Evolutionary conservation across 768 basidiomycete genomes (phyloP).

Genomic region (Tylopilus balloui): DNA sequence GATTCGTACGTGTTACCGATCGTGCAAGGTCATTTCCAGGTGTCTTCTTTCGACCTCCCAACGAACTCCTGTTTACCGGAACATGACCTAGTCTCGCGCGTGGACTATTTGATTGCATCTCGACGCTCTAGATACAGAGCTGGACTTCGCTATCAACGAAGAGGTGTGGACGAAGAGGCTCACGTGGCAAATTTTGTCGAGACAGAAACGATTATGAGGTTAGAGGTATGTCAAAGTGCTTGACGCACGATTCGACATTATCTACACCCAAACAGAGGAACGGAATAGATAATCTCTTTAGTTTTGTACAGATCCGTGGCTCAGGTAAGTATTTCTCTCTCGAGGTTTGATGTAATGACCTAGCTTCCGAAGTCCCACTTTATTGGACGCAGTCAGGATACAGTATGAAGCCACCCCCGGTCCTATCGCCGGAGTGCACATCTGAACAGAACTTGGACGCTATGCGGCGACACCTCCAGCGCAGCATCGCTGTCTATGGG

Average conservation of each 20-base stretch:
- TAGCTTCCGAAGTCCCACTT: conserved; percentile 62
- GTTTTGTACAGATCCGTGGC: conserved; percentile 87
- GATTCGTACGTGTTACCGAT: conserved; percentile 87
- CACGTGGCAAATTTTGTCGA: conserved; percentile 96
- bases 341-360: background rate
- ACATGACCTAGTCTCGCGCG: conserved; percentile 36
- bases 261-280: conserved; percentile 51
- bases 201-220: conserved; percentile 83
- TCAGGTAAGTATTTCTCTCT: conserved; percentile 54
- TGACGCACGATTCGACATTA: background rate
- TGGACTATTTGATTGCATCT: conserved; percentile 82
- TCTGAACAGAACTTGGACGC: conserved; percentile 66
- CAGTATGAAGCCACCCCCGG: conserved; percentile 83
- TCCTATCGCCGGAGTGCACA: conserved; percentile 69
- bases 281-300: conserved; percentile 70
- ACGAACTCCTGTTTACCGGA: conserved; percentile 35
- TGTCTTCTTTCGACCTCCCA: conserved; percentile 61
- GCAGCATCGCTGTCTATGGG: conserved; percentile 65
- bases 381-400: conserved; percentile 91
- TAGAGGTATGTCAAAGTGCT: conserved; percentile 51
- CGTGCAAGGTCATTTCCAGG: conserved; percentile 90
- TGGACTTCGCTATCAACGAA: conserved; percentile 88
- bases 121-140: conserved; percentile 85
- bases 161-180: conserved; percentile 91
- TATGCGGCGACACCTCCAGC: conserved; percentile 69